These are phyloP conservation scores for Cercospora sesami DNA, from an alignment of 2,329 filamentous ascomycete genomes.

Conservation along the genomic window DNA sequence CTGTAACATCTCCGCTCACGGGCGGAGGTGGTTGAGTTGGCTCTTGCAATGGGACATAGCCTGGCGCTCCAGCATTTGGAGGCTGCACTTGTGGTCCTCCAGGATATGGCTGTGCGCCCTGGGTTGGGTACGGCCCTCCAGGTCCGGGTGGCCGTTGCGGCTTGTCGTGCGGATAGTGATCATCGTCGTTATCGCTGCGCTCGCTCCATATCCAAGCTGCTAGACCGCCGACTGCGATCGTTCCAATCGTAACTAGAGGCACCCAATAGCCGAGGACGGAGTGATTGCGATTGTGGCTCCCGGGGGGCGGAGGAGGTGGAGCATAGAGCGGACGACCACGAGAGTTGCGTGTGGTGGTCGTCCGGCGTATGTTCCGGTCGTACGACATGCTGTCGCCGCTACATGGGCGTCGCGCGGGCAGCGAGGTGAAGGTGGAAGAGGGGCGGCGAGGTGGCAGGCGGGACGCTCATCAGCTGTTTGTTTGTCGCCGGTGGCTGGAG, in stretches of 20 bases:
- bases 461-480: conserved; percentile 1
- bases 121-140: conserved; percentile 26
- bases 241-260: conserved; percentile 81
- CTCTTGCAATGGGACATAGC: conserved; percentile 29
- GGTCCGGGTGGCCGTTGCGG: conserved; percentile 34
- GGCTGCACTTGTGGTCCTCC: conserved; percentile 23
- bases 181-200: conserved; percentile 71
- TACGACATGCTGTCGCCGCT: conserved; percentile 41
- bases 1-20: conserved; percentile 25
- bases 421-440: conserved; percentile 2
- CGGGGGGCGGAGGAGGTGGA: conserved; percentile 39
- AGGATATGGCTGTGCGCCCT: conserved; percentile 31
- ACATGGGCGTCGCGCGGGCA: conserved; percentile 10
- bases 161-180: conserved; percentile 53
- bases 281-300: conserved; percentile 50
- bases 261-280: conserved; percentile 79
- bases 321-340: conserved; percentile 51
- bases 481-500: conserved; percentile 3
- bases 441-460: background rate
- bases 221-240: conserved; percentile 79
- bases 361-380: conserved; percentile 53
- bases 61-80: conserved; percentile 1
- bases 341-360: conserved; percentile 48
- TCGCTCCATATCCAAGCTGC: conserved; percentile 95
- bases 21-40: conserved; percentile 30